Evolutionary conservation across 805 yeast genomes (phyloP).

Genomic region (Nakazawaea ambrosiae): DNA sequence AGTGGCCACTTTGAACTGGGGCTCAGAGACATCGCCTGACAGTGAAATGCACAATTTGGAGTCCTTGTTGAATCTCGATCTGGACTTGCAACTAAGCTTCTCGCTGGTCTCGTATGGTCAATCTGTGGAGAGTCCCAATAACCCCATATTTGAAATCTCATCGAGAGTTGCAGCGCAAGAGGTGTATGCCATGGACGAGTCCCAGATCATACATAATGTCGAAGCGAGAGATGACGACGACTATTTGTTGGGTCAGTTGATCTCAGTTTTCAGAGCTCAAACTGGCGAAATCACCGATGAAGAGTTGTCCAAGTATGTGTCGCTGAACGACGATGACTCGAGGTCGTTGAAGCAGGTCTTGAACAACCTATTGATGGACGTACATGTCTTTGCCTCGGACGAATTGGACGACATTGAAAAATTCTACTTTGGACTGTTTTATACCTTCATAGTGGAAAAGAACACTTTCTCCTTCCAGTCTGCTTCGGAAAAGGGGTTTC

Average conservation of each 20-base stretch:
- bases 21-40: too few relatives aligned
- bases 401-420: slow-evolving; percentile 3
- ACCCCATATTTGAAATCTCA: too few relatives aligned
- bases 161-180: neutral
- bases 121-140: too few relatives aligned
- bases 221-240: slow-evolving; percentile 1
- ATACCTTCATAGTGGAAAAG: neutral
- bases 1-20: too few relatives aligned
- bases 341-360: neutral
- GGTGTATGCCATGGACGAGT: slow-evolving; percentile 10
- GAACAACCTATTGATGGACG: neutral
- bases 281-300: slow-evolving; percentile 3
- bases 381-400: neutral
- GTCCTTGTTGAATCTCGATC: too few relatives aligned
- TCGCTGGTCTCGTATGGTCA: too few relatives aligned
- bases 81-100: too few relatives aligned
- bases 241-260: neutral
- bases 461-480: neutral
- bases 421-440: slow-evolving; percentile 3
- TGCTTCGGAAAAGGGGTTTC: slow-evolving; percentile 1
- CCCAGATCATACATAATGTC: slow-evolving; percentile 8
- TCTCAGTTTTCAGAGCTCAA: neutral
- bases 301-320: slow-evolving; percentile 4
- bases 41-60: too few relatives aligned
- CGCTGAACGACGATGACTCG: slow-evolving; percentile 1